These are phyloP conservation scores for Parietaria judaica DNA, from an alignment of 306 rosid species.

Conservation along the genomic window DNA sequence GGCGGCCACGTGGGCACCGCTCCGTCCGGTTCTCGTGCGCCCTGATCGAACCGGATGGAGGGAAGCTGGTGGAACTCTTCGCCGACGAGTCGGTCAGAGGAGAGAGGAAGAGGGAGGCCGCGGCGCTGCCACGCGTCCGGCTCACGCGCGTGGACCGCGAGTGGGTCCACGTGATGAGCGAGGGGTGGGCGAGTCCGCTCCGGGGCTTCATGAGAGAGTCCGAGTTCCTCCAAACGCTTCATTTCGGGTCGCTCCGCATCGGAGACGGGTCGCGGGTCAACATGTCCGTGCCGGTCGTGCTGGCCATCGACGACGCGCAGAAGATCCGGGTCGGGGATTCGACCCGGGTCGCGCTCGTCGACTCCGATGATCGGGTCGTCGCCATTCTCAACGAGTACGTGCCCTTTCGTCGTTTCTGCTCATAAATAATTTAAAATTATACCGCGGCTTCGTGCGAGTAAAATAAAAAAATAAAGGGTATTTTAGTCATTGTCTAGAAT, in stretches of 20 bases:
- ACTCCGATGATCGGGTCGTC: constrained; percentile 46
- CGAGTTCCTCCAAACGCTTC: constrained; percentile 99
- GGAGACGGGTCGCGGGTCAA: constrained; percentile 68
- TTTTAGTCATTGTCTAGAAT: no score
- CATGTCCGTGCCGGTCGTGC: constrained; percentile 89
- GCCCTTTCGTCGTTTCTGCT: neutral
- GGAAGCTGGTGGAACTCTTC: constrained; percentile 72
- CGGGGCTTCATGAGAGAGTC: constrained; percentile 83
- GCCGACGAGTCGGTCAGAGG: constrained; percentile 42
- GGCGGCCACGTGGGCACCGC: neutral
- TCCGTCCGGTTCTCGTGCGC: constrained; percentile 48
- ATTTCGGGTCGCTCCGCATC: constrained; percentile 85
- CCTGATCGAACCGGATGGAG: constrained; percentile 90
- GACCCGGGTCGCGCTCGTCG: constrained; percentile 67
- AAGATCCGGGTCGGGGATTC: constrained; percentile 65
- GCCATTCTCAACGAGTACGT: constrained; percentile 83
- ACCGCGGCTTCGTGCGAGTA: no score
- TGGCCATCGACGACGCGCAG: constrained; percentile 81
- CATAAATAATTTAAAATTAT: no score
- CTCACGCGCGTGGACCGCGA: constrained; percentile 64
- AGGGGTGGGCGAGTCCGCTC: constrained; percentile 97
- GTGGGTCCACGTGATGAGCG: constrained; percentile 93
- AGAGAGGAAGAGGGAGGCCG: constrained; percentile 54
- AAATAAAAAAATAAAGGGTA: no score
- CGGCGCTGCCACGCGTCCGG: constrained; percentile 51